Evolutionary conservation across 306 rosid genomes (phyloP).

Genomic region (Leucaena leucocephala): DNA sequence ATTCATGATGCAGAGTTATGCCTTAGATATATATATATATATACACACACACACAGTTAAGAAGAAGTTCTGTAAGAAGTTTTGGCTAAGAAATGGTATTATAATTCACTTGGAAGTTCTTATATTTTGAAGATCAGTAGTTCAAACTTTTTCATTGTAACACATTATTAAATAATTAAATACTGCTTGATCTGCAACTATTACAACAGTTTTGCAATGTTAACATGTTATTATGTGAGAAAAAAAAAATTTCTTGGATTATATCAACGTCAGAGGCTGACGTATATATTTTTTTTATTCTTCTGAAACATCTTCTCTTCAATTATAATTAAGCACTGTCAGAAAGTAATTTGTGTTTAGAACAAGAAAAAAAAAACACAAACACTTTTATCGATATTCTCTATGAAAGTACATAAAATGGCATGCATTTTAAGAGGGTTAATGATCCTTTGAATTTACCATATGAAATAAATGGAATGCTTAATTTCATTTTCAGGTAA

Average conservation of each 20-base stretch:
- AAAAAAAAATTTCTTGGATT: not conserved
- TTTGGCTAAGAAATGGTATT: constrained; percentile 2
- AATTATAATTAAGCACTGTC: no score
- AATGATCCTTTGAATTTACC: not conserved
- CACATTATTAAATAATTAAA: not conserved
- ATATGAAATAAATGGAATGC: not conserved
- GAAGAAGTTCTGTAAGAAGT: not conserved
- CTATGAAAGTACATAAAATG: no score
- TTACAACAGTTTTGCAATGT: constrained; percentile 9
- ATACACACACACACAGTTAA: not conserved
- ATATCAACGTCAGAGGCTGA: no score
- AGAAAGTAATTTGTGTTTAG: no score
- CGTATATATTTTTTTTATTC: not conserved
- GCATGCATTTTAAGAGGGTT: no score
- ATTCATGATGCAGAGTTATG: constrained; percentile 21
- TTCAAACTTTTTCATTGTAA: not conserved
- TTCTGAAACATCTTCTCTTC: not conserved
- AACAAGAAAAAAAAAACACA: no score
- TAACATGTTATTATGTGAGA: not conserved
- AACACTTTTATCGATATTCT: no score
- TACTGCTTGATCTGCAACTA: not conserved
- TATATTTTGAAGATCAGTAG: constrained; percentile 12
- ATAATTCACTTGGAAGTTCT: not conserved
- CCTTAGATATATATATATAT: not conserved
- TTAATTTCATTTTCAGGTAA: not conserved